Base-by-base conservation (phyloP, 1,139 yeast genomes). In the Pichia sp. region DNA sequence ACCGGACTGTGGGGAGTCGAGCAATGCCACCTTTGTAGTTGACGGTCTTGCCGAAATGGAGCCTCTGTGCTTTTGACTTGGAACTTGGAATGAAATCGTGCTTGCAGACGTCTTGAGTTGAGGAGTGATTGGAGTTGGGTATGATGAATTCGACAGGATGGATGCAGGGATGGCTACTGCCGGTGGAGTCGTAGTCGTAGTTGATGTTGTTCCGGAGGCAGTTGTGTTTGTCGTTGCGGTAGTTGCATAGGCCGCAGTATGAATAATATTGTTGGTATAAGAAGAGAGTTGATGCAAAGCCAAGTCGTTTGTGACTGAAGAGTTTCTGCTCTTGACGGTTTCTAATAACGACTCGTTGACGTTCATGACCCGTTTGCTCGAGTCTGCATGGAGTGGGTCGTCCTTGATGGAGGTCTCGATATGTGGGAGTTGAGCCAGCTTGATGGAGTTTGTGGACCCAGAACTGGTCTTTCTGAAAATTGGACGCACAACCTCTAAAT, bases 1-100 rank as follows among this genome's bases (percentile, higher is more conserved):
- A 22, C 53, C 52, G 2, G 47, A 31, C 22, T 37, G 44, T 11
- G 46, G 44, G 8, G 47, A 41, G 34, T 50, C 52, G n/a, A 36
- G 14, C 8, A 32, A 8, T 12, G 50, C 18, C 3, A 46, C 21
- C 20, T 49, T 51, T 4, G 53, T 45, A 4, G 44, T 38, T 19
- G 74, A 68, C 4, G 75, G 74, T 47, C 71, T 61, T 2, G 74
- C 70, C 45, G 77, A 71, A 44, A 76, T 75, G 3, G 81, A 76
- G 17, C 79, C 78, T 46, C 82, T 61, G 53, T 75, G 78, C 46
- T 69, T 69, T 36, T 62, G 67, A n/a, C 54, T 60, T n/a, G 59
- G 60, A 15, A 59, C 59, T 42, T 62, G 64, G 44, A 62, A 62
- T 2, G 65, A 62, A 17, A 62, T 58, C 3, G 65, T 51, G 17